Conservation (phyloP, 2,329 filamentous ascomycete genomes). For the Rhynchosporium agropyri region DNA sequence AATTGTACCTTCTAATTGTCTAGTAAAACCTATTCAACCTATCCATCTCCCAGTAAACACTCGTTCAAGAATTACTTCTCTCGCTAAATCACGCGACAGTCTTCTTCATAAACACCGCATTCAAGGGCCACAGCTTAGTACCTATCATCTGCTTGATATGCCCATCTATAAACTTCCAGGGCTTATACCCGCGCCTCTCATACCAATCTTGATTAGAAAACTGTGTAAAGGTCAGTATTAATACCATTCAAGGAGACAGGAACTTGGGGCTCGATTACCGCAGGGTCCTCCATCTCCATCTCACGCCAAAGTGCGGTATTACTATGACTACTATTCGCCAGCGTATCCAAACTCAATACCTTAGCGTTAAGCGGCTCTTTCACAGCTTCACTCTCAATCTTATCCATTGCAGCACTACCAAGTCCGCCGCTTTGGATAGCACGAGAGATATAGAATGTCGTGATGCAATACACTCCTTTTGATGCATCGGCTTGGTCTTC, state of each 20-base stretch:
- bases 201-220: constrained; percentile 34
- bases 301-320: constrained; percentile 23
- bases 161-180: constrained; percentile 24
- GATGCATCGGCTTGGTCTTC: constrained; percentile 4
- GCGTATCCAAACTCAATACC: constrained; percentile 28
- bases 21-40: neutral
- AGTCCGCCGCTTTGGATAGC: constrained; percentile 34
- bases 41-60: neutral
- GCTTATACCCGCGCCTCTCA: constrained; percentile 35
- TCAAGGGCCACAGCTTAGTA: constrained; percentile 29
- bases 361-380: constrained; percentile 33
- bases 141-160: constrained; percentile 19
- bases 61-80: neutral
- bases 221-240: neutral
- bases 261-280: constrained; percentile 2
- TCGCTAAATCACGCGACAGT: neutral
- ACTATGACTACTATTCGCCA: constrained; percentile 25
- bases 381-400: constrained; percentile 30
- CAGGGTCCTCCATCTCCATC: constrained; percentile 20
- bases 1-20: too few species aligned
- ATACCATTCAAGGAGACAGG: neutral
- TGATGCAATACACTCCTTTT: constrained; percentile 19
- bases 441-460: constrained; percentile 35
- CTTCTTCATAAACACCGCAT: constrained; percentile 34
- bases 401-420: constrained; percentile 33